Percentiles rank a stretch among this genome's conserved stretches.
phyloP scores from a whole-genome alignment of 2,329 filamentous ascomycete species.

The Fusarium sp. region DNA sequence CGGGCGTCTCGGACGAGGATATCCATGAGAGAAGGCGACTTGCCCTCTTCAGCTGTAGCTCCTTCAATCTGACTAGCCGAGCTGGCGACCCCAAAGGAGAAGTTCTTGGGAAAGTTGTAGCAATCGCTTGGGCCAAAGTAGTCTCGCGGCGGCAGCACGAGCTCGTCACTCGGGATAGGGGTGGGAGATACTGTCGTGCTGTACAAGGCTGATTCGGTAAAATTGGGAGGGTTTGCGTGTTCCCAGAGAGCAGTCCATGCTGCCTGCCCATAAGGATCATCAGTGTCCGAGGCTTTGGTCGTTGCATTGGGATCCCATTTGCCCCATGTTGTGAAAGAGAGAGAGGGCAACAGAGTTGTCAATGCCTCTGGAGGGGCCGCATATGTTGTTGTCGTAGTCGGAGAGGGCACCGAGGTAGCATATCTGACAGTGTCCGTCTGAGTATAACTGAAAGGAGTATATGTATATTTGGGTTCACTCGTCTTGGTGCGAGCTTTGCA shows the following conservation, averaged over 20 bases:
- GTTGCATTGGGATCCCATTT: constrained; percentile 50
- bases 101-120: constrained; percentile 61
- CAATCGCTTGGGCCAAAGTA: constrained; percentile 62
- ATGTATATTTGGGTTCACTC: constrained; percentile 43
- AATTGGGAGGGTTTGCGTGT: constrained; percentile 49
- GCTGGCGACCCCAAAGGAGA: constrained; percentile 61
- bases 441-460: constrained; percentile 47
- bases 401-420: constrained; percentile 46
- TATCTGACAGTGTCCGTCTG: constrained; percentile 49
- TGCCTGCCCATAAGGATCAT: constrained; percentile 47
- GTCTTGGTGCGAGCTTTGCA: constrained; percentile 35
- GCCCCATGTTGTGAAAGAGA: constrained; percentile 51
- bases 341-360: constrained; percentile 39
- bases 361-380: constrained; percentile 45
- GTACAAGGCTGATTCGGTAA: constrained; percentile 46
- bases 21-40: constrained; percentile 58
- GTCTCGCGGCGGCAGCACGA: constrained; percentile 65
- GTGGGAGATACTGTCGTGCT: constrained; percentile 67
- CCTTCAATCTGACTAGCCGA: constrained; percentile 61
- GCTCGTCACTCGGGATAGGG: constrained; percentile 64
- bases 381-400: constrained; percentile 48
- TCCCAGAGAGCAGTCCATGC: constrained; percentile 51
- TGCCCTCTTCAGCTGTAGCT: constrained; percentile 57
- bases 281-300: constrained; percentile 41
- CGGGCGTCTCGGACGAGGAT: constrained; percentile 47